Evolutionary conservation across 768 basidiomycete genomes (phyloP).

Genomic region (Mycena metata): DNA sequence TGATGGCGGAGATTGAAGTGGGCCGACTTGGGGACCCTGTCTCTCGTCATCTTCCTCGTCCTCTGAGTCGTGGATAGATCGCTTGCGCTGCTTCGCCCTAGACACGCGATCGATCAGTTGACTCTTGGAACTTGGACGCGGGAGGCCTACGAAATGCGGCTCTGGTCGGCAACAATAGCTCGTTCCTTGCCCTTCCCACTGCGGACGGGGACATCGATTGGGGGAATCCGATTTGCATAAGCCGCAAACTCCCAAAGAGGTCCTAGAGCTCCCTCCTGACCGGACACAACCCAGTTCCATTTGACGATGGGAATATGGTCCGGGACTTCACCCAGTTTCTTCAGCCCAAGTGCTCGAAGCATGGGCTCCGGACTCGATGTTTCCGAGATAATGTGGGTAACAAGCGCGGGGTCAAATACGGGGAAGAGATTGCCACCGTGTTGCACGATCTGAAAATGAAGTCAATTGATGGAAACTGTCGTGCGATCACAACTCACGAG

Average conservation of each 20-base stretch:
- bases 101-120: no score
- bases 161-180: conserved; percentile 49
- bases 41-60: conserved; percentile 37
- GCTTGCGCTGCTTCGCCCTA: conserved; percentile 11
- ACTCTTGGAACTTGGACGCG: neutral
- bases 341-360: conserved; percentile 61
- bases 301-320: conserved; percentile 72
- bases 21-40: conserved; percentile 20
- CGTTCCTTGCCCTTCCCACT: conserved; percentile 45
- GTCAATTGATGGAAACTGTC: conserved; percentile 8
- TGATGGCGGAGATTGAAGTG: conserved; percentile 35
- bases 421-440: conserved; percentile 75
- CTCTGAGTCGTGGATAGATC: conserved; percentile 37
- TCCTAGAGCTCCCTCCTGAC: conserved; percentile 40
- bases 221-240: conserved; percentile 57
- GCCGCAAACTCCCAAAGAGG: conserved; percentile 53
- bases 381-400: conserved; percentile 80
- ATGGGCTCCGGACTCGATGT: neutral
- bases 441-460: conserved; percentile 64
- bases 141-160: conserved; percentile 62
- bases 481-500: conserved; percentile 58
- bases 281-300: conserved; percentile 71
- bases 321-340: conserved; percentile 68
- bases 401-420: conserved; percentile 64
- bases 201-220: conserved; percentile 21